phyloP scores from a whole-genome alignment of 2,329 filamentous ascomycete species.

The Neofusicoccum ribis region DNA sequence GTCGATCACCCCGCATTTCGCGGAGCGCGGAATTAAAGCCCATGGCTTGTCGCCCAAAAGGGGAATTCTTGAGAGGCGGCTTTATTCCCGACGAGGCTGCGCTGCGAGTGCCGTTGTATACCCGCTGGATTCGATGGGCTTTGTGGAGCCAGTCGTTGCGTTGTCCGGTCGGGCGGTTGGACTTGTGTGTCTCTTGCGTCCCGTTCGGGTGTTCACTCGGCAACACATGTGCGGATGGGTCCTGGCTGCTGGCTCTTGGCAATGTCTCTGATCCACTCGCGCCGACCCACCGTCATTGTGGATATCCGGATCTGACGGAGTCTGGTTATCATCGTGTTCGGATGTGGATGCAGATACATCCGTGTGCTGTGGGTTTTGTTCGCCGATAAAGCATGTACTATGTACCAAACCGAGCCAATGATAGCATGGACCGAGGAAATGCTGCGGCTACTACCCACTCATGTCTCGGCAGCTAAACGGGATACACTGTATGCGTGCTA shows the following conservation, averaged over 20 bases:
- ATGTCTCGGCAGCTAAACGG: no score
- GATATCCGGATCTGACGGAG: background rate
- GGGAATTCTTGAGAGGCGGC: no score
- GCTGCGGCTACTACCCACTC: slow-evolving; percentile 36
- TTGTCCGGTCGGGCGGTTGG: background rate
- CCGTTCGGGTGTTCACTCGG: background rate
- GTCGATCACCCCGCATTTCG: no score
- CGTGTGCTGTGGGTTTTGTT: slow-evolving; percentile 29
- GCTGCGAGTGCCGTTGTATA: no score
- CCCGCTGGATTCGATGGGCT: no score
- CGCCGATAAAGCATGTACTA: slow-evolving; percentile 40
- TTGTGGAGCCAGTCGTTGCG: background rate
- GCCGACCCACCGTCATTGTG: background rate
- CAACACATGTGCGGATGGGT: background rate
- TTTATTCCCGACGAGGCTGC: no score
- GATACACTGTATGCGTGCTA: no score
- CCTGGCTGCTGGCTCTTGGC: background rate
- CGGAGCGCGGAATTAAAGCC: no score
- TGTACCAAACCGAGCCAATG: slow-evolving; percentile 21
- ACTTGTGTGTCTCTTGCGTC: background rate
- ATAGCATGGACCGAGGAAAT: slow-evolving; percentile 41
- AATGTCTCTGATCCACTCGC: background rate
- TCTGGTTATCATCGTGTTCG: background rate
- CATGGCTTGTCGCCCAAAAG: no score
- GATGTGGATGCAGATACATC: background rate